Base-by-base conservation (phyloP, 1,284 basidiomycete species). In the Cryptococcus deneoformans region DNA sequence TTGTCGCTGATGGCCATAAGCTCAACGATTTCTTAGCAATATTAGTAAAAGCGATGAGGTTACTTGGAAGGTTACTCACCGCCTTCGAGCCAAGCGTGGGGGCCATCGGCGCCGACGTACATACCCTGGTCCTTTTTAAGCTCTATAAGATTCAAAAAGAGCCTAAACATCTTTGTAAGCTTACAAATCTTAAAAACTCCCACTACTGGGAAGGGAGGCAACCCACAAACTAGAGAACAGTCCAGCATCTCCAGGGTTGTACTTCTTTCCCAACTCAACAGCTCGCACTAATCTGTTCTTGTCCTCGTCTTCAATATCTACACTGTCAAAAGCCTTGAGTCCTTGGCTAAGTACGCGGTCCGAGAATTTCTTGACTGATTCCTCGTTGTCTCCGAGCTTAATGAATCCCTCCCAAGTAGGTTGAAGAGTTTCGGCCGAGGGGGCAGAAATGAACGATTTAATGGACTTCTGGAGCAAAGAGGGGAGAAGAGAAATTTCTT, bases 1-100 rank as follows among this genome's bases (percentile, higher is more conserved):
- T 79, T 77, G 65, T 78, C 77, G 36, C 72, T 74, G 5, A 68
- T 62, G 3, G 71, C 75, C 77, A 79, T 79, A 60, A 77, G 74
- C 58, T 77, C 76, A 57, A 78, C 71, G 51, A 78, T 78, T 38
- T 78, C 75, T 71, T 54, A 14, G 36, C 1, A n/a, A 10, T 20
- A 38, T 38, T 12, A 50, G 49, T 36, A 10, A 38, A 29, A 29
- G 40, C 16, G 7, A 42, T 6, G 24, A 45, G 20, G 24, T 14
- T 14, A 34, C 12, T 11, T 47, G 14, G 29, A 24, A 2, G 46
- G 53, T 36, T 6, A 67, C 68, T 61, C 35, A 60, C 59, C 59
- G 2, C 71, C 71, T 50, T 66, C 59, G 11, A 72, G 52, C 69
- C 69, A 72, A 5, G 69, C 71, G 46, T 72, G 71, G 1, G 65